Conservation (phyloP, 1,284 basidiomycete genomes). For the Ustilago bromivora region DNA sequence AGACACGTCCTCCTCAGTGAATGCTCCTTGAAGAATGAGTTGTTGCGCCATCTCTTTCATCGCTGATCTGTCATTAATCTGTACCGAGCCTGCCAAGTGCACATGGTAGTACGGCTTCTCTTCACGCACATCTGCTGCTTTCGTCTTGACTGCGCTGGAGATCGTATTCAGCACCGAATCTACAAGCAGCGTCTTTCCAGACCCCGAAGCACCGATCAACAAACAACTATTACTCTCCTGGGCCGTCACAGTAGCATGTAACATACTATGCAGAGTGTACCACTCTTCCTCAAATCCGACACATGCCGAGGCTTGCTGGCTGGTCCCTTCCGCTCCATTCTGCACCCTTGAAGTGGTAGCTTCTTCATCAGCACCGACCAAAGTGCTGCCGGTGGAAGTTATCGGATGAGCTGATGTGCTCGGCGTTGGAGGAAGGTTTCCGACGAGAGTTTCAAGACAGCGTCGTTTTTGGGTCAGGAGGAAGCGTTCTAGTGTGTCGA, state of each 20-base stretch:
- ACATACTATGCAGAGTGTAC: slow-evolving; percentile 45
- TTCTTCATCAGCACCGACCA: slow-evolving; percentile 2
- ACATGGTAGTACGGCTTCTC: slow-evolving; percentile 52
- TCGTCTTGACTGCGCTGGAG: background rate
- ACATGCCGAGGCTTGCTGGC: slow-evolving; percentile 37
- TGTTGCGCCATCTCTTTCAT: slow-evolving; percentile 66
- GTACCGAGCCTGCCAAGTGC: slow-evolving; percentile 50
- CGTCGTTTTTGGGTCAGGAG: slow-evolving; percentile 28
- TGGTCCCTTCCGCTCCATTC: background rate
- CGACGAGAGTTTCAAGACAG: slow-evolving; percentile 32
- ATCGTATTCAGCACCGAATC: slow-evolving; percentile 54
- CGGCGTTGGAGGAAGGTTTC: slow-evolving; percentile 19
- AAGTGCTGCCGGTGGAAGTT: background rate
- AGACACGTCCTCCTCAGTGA: slow-evolving; percentile 42
- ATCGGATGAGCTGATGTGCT: background rate
- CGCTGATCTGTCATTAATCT: slow-evolving; percentile 61
- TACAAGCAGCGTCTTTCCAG: slow-evolving; percentile 58
- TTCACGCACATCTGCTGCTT: background rate
- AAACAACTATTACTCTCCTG: slow-evolving; percentile 66
- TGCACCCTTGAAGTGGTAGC: background rate
- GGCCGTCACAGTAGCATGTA: slow-evolving; percentile 45
- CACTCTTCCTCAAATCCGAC: slow-evolving; percentile 57
- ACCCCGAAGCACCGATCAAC: slow-evolving; percentile 58
- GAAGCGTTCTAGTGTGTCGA: slow-evolving; percentile 10
- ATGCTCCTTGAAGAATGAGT: slow-evolving; percentile 61